A percentile compares a stretch with the other conserved stretches of the same genome.
These are phyloP conservation scores for Pichia norvegensis DNA, from an alignment of 1,139 yeast species.

Conservation along the genomic window DNA sequence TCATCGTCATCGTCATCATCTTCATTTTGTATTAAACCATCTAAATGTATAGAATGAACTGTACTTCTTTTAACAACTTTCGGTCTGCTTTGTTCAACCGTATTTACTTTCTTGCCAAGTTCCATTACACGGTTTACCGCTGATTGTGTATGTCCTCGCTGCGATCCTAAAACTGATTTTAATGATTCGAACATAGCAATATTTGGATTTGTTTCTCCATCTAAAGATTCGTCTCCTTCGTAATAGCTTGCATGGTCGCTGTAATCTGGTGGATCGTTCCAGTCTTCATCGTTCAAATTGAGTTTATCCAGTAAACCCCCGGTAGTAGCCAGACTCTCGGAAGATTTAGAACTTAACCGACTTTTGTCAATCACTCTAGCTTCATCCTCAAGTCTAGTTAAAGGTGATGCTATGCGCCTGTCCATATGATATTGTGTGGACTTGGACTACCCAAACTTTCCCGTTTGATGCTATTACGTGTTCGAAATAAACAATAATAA, in stretches of 20 bases:
- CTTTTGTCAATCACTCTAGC: not conserved
- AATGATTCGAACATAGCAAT: slow-evolving; percentile 17
- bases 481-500: not conserved
- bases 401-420: slow-evolving; percentile 5
- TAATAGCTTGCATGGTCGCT: not conserved
- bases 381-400: slow-evolving; percentile 7
- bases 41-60: slow-evolving; percentile 15
- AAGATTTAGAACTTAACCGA: slow-evolving; percentile 28
- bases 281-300: slow-evolving; percentile 29
- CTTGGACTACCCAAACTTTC: not conserved
- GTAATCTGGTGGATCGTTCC: slow-evolving; percentile 13
- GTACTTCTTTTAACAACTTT: slow-evolving; percentile 9
- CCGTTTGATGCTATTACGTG: not conserved
- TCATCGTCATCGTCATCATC: slow-evolving; percentile 4
- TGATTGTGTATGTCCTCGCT: slow-evolving; percentile 8
- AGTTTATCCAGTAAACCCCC: slow-evolving; percentile 33
- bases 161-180: slow-evolving; percentile 16
- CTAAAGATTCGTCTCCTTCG: not conserved
- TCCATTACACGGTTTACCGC: slow-evolving; percentile 22
- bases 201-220: not conserved
- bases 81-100: slow-evolving; percentile 13
- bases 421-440: not conserved
- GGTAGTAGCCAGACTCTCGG: slow-evolving; percentile 27
- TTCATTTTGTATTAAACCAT: slow-evolving; percentile 9
- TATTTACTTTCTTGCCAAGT: slow-evolving; percentile 18